These are phyloP conservation scores for Mycosphaerella sp. DNA, from an alignment of 2,329 filamentous ascomycete species.

Conservation along the genomic window DNA sequence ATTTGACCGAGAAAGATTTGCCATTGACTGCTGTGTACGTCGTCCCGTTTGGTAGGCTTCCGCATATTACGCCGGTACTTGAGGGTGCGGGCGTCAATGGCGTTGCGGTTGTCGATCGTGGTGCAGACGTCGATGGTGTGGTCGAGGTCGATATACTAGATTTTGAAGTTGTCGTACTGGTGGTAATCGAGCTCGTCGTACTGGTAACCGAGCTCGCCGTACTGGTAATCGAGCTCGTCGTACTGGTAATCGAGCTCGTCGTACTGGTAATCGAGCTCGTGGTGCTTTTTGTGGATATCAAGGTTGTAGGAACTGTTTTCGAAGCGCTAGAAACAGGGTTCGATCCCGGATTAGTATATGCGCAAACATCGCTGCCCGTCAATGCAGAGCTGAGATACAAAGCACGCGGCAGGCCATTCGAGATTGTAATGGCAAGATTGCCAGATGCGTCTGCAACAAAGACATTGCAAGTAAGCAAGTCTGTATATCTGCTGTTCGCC, in stretches of 20 bases:
- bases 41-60: slow-evolving; percentile 16
- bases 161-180: too few relatives aligned
- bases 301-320: neutral
- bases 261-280: neutral
- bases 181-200: too few relatives aligned
- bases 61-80: neutral
- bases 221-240: too few relatives aligned
- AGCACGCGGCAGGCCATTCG: slow-evolving; percentile 40
- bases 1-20: slow-evolving; percentile 26
- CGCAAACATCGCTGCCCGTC: slow-evolving; percentile 36
- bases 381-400: slow-evolving; percentile 37
- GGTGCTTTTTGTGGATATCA: neutral
- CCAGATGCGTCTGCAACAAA: slow-evolving; percentile 41
- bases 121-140: too few relatives aligned
- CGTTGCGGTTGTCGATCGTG: neutral
- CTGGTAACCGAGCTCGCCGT: too few relatives aligned
- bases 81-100: neutral
- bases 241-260: neutral
- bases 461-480: slow-evolving; percentile 42
- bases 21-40: slow-evolving; percentile 16
- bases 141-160: neutral
- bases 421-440: slow-evolving; percentile 41
- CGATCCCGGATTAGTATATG: slow-evolving; percentile 7
- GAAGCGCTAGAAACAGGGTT: neutral
- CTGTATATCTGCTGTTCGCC: slow-evolving; percentile 24